Evolutionary conservation across 805 yeast species (phyloP).

Genomic region (Pichia deserticola): DNA sequence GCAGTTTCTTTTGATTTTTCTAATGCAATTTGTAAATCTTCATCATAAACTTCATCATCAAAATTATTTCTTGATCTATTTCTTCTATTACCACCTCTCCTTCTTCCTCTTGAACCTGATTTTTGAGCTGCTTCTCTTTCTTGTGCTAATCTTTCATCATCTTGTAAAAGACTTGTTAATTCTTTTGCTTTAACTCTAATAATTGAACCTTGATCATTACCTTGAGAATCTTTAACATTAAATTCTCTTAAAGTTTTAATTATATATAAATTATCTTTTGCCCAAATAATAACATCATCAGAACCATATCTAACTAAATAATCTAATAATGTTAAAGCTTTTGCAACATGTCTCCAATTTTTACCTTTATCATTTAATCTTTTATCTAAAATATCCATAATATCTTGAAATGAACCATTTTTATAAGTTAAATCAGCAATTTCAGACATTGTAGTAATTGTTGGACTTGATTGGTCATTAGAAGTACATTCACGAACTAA

Average conservation of each 20-base stretch:
- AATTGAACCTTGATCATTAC: conserved; percentile 80
- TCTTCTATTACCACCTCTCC: conserved; percentile 29
- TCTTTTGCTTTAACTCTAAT: conserved; percentile 88
- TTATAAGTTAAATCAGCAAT: conserved; percentile 69
- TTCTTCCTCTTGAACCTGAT: conserved; percentile 19
- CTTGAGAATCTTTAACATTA: conserved; percentile 68
- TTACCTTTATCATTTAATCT: conserved; percentile 93
- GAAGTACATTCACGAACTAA: conserved; percentile 89
- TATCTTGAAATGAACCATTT: conserved; percentile 67
- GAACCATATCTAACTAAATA: conserved; percentile 80
- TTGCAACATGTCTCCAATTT: conserved; percentile 95
- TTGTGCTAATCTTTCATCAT: conserved; percentile 69
- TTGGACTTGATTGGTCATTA: conserved; percentile 82
- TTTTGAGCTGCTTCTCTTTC: conserved; percentile 46
- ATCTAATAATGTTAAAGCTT: conserved; percentile 82
- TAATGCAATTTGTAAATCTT: conserved; percentile 70
- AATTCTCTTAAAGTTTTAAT: conserved; percentile 89
- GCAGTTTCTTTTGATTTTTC: conserved; percentile 78
- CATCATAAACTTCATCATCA: conserved; percentile 49
- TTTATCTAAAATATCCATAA: conserved; percentile 90
- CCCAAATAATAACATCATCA: conserved; percentile 87
- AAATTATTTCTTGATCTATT: neutral
- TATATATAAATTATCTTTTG: conserved; percentile 78
- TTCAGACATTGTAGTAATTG: conserved; percentile 74
- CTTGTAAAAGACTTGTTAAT: conserved; percentile 67